Percentiles rank a stretch among this genome's conserved stretches.
Evolutionary conservation across 2,329 filamentous ascomycete genomes (phyloP).

Genomic region (Paradendryphiella salina): DNA sequence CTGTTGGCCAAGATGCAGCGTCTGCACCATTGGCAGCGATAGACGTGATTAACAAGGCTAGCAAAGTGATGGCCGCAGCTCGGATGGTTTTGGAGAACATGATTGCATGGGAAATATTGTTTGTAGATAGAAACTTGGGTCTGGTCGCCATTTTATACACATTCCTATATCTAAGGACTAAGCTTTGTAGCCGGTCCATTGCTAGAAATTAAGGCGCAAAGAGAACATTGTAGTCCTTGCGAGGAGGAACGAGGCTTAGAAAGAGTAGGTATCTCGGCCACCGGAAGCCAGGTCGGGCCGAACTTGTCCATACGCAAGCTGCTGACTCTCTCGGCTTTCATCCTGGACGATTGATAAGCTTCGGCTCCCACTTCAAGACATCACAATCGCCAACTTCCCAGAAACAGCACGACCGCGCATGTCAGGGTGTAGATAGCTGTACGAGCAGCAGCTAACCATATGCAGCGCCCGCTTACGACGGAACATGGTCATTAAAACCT

Average conservation of each 20-base stretch:
- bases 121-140: neutral
- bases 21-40: neutral
- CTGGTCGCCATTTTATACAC: neutral
- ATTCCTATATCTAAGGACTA: neutral
- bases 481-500: too few relatives aligned
- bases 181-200: neutral
- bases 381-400: too few relatives aligned
- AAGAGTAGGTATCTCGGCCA: neutral
- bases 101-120: neutral
- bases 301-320: neutral
- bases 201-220: neutral
- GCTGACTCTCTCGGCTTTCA: neutral
- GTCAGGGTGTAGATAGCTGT: too few relatives aligned
- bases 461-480: too few relatives aligned
- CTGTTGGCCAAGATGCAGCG: neutral
- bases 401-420: too few relatives aligned
- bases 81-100: neutral
- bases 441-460: too few relatives aligned
- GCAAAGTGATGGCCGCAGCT: neutral
- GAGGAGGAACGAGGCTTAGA: neutral
- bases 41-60: neutral
- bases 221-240: neutral
- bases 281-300: neutral
- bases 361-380: too few relatives aligned
- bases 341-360: neutral